A percentile compares a stretch with the other conserved stretches of the same genome.
Conservation (phyloP, 352 stramenopile genomes). For the Globisporangium okanoganense region DNA sequence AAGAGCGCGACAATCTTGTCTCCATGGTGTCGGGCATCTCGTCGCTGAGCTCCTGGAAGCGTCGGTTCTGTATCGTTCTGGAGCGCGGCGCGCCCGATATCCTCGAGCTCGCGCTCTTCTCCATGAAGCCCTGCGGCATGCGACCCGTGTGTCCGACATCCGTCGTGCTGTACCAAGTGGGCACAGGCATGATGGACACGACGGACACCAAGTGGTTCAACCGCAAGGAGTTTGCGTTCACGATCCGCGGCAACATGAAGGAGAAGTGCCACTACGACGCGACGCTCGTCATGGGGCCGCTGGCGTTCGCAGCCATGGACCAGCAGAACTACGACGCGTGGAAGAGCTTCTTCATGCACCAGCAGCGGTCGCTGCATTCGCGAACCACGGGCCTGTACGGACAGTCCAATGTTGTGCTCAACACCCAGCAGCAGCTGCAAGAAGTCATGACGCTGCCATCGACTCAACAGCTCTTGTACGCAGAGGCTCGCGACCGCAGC, state of each 20-base stretch:
- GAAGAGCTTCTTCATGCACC: conserved; percentile 55
- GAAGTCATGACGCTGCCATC: conserved; percentile 1
- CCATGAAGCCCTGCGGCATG: conserved; percentile 34
- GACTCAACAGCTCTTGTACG: background rate
- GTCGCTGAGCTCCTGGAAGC: conserved; percentile 59
- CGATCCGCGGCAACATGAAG: conserved; percentile 31
- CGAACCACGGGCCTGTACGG: conserved; percentile 6
- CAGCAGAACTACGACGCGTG: conserved; percentile 42
- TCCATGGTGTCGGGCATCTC: conserved; percentile 55
- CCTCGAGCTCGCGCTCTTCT: conserved; percentile 73
- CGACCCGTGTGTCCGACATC: conserved; percentile 51
- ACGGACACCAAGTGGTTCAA: conserved; percentile 73
- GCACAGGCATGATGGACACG: conserved; percentile 32
- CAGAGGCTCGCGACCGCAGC: background rate
- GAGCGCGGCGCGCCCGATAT: conserved; percentile 51
- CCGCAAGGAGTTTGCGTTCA: conserved; percentile 58
- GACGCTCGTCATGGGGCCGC: conserved; percentile 27
- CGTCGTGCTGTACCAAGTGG: conserved; percentile 61
- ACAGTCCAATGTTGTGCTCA: background rate
- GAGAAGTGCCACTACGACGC: conserved; percentile 32
- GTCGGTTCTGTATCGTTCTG: conserved; percentile 63
- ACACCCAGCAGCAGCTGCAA: background rate
- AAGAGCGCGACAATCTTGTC: conserved; percentile 59
- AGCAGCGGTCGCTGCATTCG: conserved; percentile 29
- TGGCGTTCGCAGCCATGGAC: conserved; percentile 62